A percentile compares a stretch with the other conserved stretches of the same genome.
Evolutionary conservation across 2,329 filamentous ascomycete genomes (phyloP).

Genomic region (Cladophialophora exuberans): DNA sequence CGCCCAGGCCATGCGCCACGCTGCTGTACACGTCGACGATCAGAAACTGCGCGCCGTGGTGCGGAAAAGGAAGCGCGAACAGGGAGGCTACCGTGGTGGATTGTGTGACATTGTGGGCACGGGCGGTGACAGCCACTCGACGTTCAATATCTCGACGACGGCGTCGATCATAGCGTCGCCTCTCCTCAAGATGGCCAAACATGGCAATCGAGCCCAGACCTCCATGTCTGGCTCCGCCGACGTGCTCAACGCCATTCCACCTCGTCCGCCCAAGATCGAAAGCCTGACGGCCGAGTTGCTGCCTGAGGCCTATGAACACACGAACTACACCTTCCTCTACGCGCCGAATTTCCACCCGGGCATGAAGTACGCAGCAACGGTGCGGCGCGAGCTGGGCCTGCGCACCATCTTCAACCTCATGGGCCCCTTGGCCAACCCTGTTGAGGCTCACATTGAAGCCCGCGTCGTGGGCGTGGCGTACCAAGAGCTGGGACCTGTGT

Average conservation of each 20-base stretch:
- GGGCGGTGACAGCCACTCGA: constrained; percentile 93
- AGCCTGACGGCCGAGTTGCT: constrained; percentile 75
- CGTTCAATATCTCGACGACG: constrained; percentile 97
- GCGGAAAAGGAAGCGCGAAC: constrained; percentile 49
- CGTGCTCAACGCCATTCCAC: constrained; percentile 75
- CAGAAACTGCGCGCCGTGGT: constrained; percentile 65
- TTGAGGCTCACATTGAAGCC: constrained; percentile 82
- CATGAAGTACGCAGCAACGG: constrained; percentile 84
- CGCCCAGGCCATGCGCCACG: constrained; percentile 79
- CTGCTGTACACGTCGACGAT: constrained; percentile 72
- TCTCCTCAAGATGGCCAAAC: constrained; percentile 84
- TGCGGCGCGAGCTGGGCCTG: constrained; percentile 87
- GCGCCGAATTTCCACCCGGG: constrained; percentile 95
- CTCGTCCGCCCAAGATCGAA: constrained; percentile 71
- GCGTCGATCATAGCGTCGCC: constrained; percentile 89
- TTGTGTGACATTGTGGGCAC: constrained; percentile 96
- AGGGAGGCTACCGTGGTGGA: constrained; percentile 79
- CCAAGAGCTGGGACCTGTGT: constrained; percentile 82
- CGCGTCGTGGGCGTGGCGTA: constrained; percentile 92
- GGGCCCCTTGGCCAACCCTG: constrained; percentile 87
- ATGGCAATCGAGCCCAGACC: constrained; percentile 93
- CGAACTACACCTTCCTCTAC: constrained; percentile 94
- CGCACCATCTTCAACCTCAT: constrained; percentile 97
- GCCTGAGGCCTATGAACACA: constrained; percentile 70
- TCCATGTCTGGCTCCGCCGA: constrained; percentile 96